Percentiles rank a stretch among this genome's conserved stretches.
Conservation (phyloP, 192 early-diverging fungal genomes). For the Haplosporangium gracile region DNA sequence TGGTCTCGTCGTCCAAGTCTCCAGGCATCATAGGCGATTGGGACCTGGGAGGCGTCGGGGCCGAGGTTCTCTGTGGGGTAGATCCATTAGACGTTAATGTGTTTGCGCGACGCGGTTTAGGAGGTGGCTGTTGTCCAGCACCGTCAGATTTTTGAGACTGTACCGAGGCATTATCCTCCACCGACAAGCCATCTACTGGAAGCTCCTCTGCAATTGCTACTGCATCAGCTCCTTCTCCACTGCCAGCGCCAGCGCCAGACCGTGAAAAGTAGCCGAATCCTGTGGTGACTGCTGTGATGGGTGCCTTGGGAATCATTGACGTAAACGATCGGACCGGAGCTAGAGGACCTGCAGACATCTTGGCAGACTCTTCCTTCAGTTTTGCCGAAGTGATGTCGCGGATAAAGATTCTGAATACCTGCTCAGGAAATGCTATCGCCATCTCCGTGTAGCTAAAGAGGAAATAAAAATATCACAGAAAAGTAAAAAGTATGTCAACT, state of each 20-base stretch:
- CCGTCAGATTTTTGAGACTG: neutral
- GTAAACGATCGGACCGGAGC: slow-evolving; percentile 20
- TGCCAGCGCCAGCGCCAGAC: slow-evolving; percentile 1
- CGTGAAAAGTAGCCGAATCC: slow-evolving; percentile 2
- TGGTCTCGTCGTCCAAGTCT: neutral
- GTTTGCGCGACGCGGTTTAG: neutral
- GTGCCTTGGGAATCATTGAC: slow-evolving; percentile 14
- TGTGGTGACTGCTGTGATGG: slow-evolving; percentile 6
- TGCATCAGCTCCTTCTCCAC: neutral
- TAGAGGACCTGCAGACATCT: neutral
- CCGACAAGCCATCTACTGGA: neutral
- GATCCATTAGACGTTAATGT: neutral
- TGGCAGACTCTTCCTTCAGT: neutral
- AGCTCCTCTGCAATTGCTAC: neutral
- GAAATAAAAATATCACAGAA: neutral
- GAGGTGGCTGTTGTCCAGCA: neutral
- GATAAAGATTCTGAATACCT: slow-evolving; percentile 78
- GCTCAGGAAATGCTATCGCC: slow-evolving; percentile 60
- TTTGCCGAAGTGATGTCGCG: slow-evolving; percentile 64
- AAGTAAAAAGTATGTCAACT: neutral
- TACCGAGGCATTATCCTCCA: neutral
- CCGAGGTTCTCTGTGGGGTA: neutral
- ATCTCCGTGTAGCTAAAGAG: slow-evolving; percentile 64
- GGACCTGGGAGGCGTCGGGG: neutral
- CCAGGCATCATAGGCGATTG: neutral